A percentile compares a stretch with the other conserved stretches of the same genome.
Conservation (phyloP, 805 yeast genomes). For the Kazachstania psychrophila region DNA sequence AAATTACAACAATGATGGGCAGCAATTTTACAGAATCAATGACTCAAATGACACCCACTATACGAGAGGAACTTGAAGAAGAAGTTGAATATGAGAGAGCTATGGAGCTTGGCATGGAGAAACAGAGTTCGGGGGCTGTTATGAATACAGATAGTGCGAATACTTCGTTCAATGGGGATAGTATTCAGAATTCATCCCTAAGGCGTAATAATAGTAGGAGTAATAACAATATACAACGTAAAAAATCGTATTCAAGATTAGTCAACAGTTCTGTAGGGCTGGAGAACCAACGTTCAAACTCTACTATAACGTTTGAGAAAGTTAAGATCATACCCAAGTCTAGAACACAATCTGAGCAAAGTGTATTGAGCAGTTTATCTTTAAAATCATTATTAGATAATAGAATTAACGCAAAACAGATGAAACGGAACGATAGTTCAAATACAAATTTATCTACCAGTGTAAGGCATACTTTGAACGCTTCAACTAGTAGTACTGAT, state of each 20-base stretch:
- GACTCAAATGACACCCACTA: constrained; percentile 1
- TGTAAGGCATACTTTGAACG: constrained; percentile 8
- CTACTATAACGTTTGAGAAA: constrained; percentile 33
- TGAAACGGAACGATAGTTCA: neutral
- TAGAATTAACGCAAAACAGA: neutral
- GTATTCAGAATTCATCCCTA: too few species aligned
- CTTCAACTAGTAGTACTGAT: neutral
- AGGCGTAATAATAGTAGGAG: neutral
- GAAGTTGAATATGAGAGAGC: neutral
- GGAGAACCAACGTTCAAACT: neutral
- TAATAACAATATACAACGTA: neutral
- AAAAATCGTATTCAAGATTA: too few species aligned
- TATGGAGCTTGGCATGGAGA: neutral
- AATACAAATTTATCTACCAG: constrained; percentile 1
- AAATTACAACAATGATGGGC: too few species aligned
- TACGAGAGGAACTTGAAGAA: constrained; percentile 4
- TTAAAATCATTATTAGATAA: constrained; percentile 47
- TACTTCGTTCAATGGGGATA: too few species aligned
- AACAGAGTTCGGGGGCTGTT: too few species aligned
- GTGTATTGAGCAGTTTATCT: constrained; percentile 49
- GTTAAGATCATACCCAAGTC: constrained; percentile 49
- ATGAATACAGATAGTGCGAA: too few species aligned
- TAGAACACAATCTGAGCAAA: constrained; percentile 34
- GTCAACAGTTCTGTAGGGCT: too few species aligned
- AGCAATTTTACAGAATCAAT: too few species aligned